These are phyloP conservation scores for Saccharomycopsis fibuligera DNA, from an alignment of 805 yeast genomes.

Conservation along the genomic window DNA sequence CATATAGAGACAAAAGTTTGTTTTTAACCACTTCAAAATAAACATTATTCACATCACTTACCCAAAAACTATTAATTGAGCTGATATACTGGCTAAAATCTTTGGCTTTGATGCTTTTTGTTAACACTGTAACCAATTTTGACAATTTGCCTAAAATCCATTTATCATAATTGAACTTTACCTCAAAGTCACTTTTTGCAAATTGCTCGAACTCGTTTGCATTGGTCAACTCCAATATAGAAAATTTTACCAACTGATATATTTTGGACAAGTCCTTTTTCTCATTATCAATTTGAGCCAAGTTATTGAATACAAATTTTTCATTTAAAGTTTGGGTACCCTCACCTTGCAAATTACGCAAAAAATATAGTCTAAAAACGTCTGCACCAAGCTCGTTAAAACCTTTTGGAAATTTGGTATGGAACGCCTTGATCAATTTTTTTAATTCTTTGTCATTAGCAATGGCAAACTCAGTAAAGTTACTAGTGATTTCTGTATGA, in stretches of 20 bases:
- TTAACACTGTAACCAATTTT: constrained; percentile 44
- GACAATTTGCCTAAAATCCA: constrained; percentile 91
- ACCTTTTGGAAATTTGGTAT: constrained; percentile 85
- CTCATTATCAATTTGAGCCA: constrained; percentile 90
- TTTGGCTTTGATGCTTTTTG: constrained; percentile 42
- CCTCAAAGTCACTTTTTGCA: constrained; percentile 67
- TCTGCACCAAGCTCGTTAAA: constrained; percentile 99
- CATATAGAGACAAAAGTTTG: constrained; percentile 64
- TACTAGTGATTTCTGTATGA: constrained; percentile 69
- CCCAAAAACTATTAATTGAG: constrained; percentile 88
- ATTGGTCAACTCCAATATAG: constrained; percentile 82
- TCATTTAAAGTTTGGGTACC: background rate
- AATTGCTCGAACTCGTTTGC: constrained; percentile 58
- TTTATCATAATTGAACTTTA: constrained; percentile 64
- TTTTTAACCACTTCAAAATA: constrained; percentile 95
- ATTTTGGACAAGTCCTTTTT: constrained; percentile 98
- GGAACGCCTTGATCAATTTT: constrained; percentile 82
- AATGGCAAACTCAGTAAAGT: constrained; percentile 64
- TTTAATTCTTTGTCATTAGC: constrained; percentile 81
- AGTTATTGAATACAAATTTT: constrained; percentile 72
- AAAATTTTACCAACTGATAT: constrained; percentile 96
- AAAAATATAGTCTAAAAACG: constrained; percentile 72
- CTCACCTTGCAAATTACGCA: background rate
- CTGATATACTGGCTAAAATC: constrained; percentile 84
- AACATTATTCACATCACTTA: constrained; percentile 87